Percentiles rank a stretch among this genome's conserved stretches.
Evolutionary conservation across 352 stramenopile genomes (phyloP).

Genomic region (Phytophthora cactorum): DNA sequence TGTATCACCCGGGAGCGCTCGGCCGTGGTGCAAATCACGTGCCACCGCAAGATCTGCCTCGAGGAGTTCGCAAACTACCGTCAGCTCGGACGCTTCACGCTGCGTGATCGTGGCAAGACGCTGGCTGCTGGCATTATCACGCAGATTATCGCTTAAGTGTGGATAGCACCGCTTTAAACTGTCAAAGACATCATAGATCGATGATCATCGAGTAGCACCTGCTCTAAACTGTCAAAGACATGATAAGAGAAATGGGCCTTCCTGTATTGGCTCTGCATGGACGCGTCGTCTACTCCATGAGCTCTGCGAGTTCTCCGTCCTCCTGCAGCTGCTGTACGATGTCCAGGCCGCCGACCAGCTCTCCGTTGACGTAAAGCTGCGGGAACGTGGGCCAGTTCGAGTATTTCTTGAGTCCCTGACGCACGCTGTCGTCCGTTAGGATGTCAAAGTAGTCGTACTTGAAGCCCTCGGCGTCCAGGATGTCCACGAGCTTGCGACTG

Average conservation of each 20-base stretch:
- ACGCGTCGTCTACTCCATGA: constrained; percentile 67
- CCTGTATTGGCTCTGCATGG: not conserved
- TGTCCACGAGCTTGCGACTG: constrained; percentile 93
- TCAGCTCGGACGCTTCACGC: constrained; percentile 83
- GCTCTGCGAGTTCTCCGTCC: constrained; percentile 78
- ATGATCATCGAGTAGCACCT: not conserved
- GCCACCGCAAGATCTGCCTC: constrained; percentile 75
- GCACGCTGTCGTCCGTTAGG: constrained; percentile 95
- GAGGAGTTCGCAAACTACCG: constrained; percentile 83
- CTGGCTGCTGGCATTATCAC: constrained; percentile 87
- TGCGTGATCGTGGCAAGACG: constrained; percentile 84
- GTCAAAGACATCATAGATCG: constrained; percentile 20
- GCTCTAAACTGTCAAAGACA: not conserved
- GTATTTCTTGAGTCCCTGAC: constrained; percentile 97
- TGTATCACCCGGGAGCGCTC: constrained; percentile 88
- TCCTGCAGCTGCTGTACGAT: constrained; percentile 97
- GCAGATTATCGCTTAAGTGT: constrained; percentile 70
- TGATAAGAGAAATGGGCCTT: constrained; percentile 14
- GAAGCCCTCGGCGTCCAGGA: constrained; percentile 92
- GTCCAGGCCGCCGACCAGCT: constrained; percentile 98
- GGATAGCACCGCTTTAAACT: constrained; percentile 3
- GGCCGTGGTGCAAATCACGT: constrained; percentile 86
- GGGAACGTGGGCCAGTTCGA: constrained; percentile 99
- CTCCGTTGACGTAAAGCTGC: constrained; percentile 97
- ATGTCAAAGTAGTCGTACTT: constrained; percentile 98